Conservation (phyloP, 176 grass and related monocot genomes). For the Triticum urartu region DNA sequence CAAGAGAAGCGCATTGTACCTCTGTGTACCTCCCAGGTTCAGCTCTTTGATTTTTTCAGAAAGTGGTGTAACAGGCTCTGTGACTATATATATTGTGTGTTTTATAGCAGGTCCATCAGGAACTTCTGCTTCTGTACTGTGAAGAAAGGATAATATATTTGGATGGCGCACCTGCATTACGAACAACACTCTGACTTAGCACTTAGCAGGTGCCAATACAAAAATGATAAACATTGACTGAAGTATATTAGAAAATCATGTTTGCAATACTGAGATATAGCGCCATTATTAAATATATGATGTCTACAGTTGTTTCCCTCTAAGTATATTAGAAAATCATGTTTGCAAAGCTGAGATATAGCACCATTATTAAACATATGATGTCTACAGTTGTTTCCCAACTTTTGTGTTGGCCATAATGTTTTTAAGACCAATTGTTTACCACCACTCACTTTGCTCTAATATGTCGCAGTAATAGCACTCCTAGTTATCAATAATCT, state of each 20-base stretch:
- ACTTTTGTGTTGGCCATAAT: background rate
- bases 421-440: background rate
- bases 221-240: background rate
- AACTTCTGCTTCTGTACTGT: slow-evolving; percentile 91
- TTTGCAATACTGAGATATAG: slow-evolving; percentile 3
- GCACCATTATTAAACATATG: background rate
- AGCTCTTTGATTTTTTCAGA: slow-evolving; percentile 93
- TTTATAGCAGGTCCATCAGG: slow-evolving; percentile 72
- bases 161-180: slow-evolving; percentile 91
- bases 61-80: slow-evolving; percentile 92
- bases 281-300: background rate
- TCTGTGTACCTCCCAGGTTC: slow-evolving; percentile 84
- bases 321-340: background rate
- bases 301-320: background rate
- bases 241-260: slow-evolving; percentile 2
- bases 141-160: slow-evolving; percentile 98
- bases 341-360: slow-evolving; percentile 7
- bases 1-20: slow-evolving; percentile 49
- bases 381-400: background rate
- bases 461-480: background rate
- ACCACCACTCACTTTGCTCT: background rate
- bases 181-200: slow-evolving; percentile 25
- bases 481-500: slow-evolving; percentile 11
- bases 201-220: slow-evolving; percentile 15
- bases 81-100: slow-evolving; percentile 94